These are phyloP conservation scores for Penicillium atrosanguineum DNA, from an alignment of 495 filamentous ascomycete genomes.

Conservation along the genomic window DNA sequence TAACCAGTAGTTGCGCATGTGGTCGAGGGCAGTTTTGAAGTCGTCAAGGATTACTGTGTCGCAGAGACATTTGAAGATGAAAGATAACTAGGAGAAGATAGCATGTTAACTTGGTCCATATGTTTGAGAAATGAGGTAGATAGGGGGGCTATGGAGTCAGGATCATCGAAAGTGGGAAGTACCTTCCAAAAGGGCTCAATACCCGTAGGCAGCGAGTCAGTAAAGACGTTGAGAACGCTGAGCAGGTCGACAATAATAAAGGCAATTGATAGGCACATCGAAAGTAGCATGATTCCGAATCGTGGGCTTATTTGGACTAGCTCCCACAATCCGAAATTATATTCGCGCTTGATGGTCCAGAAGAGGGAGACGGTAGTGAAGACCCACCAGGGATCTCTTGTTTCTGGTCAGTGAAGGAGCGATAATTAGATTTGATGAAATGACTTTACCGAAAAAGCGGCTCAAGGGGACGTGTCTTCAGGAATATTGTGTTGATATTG, in stretches of 20 bases:
- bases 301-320: conserved; percentile 51
- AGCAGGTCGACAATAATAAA: conserved; percentile 53
- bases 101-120: neutral
- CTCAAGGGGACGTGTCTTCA: conserved; percentile 50
- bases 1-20: conserved; percentile 13
- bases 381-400: conserved; percentile 62
- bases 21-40: conserved; percentile 57
- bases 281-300: conserved; percentile 53
- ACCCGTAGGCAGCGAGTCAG: conserved; percentile 27
- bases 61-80: conserved; percentile 60
- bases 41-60: conserved; percentile 60
- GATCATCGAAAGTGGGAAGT: neutral
- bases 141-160: neutral
- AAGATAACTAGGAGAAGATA: conserved; percentile 35
- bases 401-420: neutral
- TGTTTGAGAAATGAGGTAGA: neutral
- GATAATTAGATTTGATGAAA: neutral
- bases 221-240: conserved; percentile 31
- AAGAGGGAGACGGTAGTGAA: conserved; percentile 50
- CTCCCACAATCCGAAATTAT: conserved; percentile 48
- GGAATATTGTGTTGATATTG: conserved; percentile 49
- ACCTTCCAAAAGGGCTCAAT: conserved; percentile 46
- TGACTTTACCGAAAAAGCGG: conserved; percentile 44
- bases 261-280: conserved; percentile 52
- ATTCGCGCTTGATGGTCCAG: conserved; percentile 53